Conservation (phyloP, 106 monocot species). For the Dioscorea dumetorum region DNA sequence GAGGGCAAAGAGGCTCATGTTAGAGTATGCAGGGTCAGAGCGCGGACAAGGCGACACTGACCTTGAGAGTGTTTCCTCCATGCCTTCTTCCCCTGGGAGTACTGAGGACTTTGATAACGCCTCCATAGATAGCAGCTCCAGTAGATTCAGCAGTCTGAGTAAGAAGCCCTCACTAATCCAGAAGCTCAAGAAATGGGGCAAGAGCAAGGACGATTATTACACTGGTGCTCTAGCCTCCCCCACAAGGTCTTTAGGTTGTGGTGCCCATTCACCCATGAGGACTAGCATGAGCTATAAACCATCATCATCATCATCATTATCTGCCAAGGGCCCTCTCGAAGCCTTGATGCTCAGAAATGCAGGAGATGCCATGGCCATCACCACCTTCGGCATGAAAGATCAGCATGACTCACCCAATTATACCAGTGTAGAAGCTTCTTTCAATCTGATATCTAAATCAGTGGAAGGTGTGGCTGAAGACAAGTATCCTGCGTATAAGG, state of each 20-base stretch:
- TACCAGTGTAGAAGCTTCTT: constrained; percentile 56
- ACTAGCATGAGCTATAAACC: constrained; percentile 23
- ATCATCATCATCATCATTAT: no score
- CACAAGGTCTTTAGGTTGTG: constrained; percentile 21
- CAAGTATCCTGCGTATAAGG: constrained; percentile 90
- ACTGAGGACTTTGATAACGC: constrained; percentile 76
- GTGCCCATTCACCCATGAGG: constrained; percentile 22
- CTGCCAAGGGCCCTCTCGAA: constrained; percentile 69
- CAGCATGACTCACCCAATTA: constrained; percentile 43
- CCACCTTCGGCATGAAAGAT: constrained; percentile 72
- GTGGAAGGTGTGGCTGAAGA: constrained; percentile 80
- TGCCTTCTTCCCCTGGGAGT: constrained; percentile 78
- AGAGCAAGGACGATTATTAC: constrained; percentile 61
- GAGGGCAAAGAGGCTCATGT: constrained; percentile 72
- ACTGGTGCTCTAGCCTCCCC: constrained; percentile 43
- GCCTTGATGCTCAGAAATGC: constrained; percentile 83
- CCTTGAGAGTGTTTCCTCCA: constrained; percentile 63
- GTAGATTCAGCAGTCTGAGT: constrained; percentile 58
- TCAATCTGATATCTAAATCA: constrained; percentile 84
- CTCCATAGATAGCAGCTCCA: constrained; percentile 74
- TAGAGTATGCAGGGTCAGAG: constrained; percentile 94
- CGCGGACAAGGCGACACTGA: constrained; percentile 87
- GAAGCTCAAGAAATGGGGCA: constrained; percentile 91
- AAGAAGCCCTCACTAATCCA: constrained; percentile 74
- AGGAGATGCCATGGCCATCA: constrained; percentile 71